Percentiles rank a stretch among this genome's conserved stretches.
These are phyloP conservation scores for Sclerotinia nivalis DNA, from an alignment of 2,329 filamentous ascomycete species.

Conservation along the genomic window DNA sequence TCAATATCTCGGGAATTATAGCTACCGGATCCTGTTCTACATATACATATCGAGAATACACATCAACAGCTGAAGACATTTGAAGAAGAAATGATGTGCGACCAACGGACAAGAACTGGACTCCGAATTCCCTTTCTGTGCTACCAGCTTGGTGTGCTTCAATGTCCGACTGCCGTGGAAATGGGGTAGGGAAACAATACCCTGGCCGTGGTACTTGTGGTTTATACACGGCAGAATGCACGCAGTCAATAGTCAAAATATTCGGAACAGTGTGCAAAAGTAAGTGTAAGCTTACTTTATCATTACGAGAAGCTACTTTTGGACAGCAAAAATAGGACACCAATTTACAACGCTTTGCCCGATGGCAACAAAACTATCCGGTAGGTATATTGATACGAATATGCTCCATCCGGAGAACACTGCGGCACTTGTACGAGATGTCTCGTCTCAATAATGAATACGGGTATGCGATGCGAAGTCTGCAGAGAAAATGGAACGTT, in stretches of 20 bases:
- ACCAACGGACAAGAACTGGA: not conserved
- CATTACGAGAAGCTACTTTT: not conserved
- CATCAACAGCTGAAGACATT: not conserved
- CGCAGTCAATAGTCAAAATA: not conserved
- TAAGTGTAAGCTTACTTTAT: not conserved
- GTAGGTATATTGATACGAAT: not conserved
- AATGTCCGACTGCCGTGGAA: slow-evolving; percentile 4
- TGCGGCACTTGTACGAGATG: not conserved
- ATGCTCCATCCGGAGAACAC: not conserved
- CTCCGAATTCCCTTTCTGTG: not conserved
- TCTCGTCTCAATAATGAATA: not conserved
- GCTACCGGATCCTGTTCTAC: not conserved
- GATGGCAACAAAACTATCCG: not conserved
- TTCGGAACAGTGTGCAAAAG: not conserved
- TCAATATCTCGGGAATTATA: not conserved
- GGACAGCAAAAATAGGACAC: not conserved
- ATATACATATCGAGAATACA: not conserved
- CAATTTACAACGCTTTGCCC: not conserved
- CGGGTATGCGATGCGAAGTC: not conserved
- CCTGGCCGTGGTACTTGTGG: not conserved
- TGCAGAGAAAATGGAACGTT: not conserved
- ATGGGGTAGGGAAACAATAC: not conserved
- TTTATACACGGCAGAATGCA: not conserved
- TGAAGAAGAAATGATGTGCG: not conserved
- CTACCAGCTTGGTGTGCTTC: not conserved